Conservation (phyloP, 768 basidiomycete species). For the Lactarius deliciosus region DNA sequence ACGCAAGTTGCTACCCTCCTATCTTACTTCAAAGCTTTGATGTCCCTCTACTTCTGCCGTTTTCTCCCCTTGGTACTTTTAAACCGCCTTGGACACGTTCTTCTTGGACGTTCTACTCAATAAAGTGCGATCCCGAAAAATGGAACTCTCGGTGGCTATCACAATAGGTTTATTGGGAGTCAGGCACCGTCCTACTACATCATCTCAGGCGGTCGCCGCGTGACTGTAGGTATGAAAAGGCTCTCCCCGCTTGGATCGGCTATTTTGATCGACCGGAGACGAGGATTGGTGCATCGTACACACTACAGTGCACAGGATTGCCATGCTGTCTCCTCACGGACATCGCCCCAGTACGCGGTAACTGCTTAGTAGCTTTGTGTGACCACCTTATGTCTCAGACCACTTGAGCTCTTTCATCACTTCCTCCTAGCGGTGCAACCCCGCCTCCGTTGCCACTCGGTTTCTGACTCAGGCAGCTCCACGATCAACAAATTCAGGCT, state of each 20-base stretch:
- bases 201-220: background rate
- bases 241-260: background rate
- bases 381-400: background rate
- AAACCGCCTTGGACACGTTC: background rate
- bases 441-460: background rate
- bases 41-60: background rate
- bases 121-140: background rate
- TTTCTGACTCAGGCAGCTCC: background rate
- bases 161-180: background rate
- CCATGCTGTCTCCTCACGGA: slow-evolving; percentile 12
- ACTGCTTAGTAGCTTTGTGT: slow-evolving; percentile 11
- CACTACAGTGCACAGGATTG: background rate
- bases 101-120: background rate
- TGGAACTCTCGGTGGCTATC: background rate
- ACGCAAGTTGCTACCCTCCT: background rate
- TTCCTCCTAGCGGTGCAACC: background rate
- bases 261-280: background rate
- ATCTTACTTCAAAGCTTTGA: background rate
- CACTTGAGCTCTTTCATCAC: background rate
- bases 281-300: background rate
- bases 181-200: background rate
- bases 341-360: too few relatives aligned
- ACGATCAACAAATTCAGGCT: background rate
- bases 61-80: background rate
- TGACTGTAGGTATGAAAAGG: background rate